Evolutionary conservation across 2,329 filamentous ascomycete species (phyloP), one percentile per base, ranked within the genome.

Genomic region (Penicillium brasilianum): DNA sequence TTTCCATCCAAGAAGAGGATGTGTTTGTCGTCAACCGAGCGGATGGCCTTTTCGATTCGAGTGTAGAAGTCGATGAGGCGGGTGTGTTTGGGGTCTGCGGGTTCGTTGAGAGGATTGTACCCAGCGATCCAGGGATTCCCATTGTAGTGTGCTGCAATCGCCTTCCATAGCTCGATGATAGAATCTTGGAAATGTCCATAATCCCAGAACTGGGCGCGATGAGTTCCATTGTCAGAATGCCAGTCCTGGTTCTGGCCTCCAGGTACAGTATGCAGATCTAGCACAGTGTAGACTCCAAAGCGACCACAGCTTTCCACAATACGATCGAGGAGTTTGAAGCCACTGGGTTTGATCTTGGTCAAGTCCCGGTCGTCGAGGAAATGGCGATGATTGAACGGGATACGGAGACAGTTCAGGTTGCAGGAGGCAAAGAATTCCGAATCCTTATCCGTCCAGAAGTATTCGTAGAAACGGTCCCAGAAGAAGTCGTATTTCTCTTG

Each of bases 321-420:
- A 7, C 44, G 22, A n/a, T 48, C 44, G 18, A 48, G 44, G 1
- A 48, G 44, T 11, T 48, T 48, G 16, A 48, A 48, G 6, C 44
- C 44, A n/a, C 30, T 48, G 25, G 44, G 44, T 8, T 48, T 48
- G 16, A 48, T 30, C 44, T 48, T 48, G 22, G 44, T 48, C 44
- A 48, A 48, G 22, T 48, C 44, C 8, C 22, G 74, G 74, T 79
- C 77, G 61, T 81, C 78, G 54, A 80, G 75, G 61, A 82, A 80
- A 64, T 81, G 80, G 1, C 81, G 80, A 67, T 87, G 85, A 69
- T 87, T 87, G 74, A 87, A 85, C 0, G 85, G 84, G 1, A 88
- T 71, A 0, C 85, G 79, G 4, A 87, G 74, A 66, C 82, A 87
- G 71, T 87, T 87, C 10, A 87, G 73, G 0, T 82, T 83, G 2